Evolutionary conservation across 371 early-diverging fungal species (phyloP), one percentile per base, ranked within the genome.

Genomic region (Saksenaea oblongispora): DNA sequence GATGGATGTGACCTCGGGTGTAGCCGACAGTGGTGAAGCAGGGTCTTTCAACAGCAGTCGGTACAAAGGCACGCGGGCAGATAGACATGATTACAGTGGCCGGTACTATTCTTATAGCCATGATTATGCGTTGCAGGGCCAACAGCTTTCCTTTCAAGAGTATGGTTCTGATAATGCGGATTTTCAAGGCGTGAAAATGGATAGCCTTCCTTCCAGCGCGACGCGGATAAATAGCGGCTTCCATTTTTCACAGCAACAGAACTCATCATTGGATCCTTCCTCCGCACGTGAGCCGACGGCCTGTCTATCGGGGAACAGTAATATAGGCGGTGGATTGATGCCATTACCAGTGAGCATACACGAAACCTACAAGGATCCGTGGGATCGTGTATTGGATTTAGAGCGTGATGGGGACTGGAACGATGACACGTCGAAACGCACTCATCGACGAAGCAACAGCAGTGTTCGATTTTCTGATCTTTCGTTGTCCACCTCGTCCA

Each of bases 361-460:
- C 28, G 41, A 37, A 11, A 37, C 17, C 35, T 41, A 63, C 17
- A 44, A 63, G 17, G 56, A 62, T 22, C 28, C 56, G 39, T 63
- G 64, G 64, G 56, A 63, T 36, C 59, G 59, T 7, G 59, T 64
- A 7, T 18, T 64, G 35, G 69, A 69, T 53, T 34, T 69, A 27
- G 69, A 69, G 42, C 69, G 69, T 1, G 69, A 69, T 44, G 69
- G 64, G 8, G 69, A 69, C 31, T 64, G 51, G 64, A 61, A 54
- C 9, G 58, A 56, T 9, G 58, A 64, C 42, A 55, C 26, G 15
- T 28, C 28, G 17, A 31, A 27, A 18, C 55, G 47, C n/a, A 18
- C 41, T 22, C 76, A 79, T 47, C 64, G 73, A 31, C 62, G 80
- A 27, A 79, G 74, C 17, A 72, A 69, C 44, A 79, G 80, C 26